A percentile compares a stretch with the other conserved stretches of the same genome.
These are phyloP conservation scores for Acanthamoeba castellanii DNA, from an alignment of 208 protist genomes.

Conservation along the genomic window DNA sequence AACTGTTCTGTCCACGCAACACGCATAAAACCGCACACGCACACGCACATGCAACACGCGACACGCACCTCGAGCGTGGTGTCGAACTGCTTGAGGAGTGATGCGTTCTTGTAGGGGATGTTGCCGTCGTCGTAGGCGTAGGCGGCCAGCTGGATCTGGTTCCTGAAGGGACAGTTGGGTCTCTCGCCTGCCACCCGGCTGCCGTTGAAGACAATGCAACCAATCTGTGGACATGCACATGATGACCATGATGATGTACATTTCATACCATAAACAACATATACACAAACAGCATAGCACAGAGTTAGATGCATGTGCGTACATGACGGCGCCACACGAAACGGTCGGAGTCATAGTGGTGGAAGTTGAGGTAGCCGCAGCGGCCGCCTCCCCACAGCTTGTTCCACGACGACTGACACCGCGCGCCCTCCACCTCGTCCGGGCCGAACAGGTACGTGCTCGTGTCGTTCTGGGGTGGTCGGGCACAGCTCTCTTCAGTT, in stretches of 20 bases:
- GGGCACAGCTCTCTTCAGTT: background rate
- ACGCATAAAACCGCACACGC: background rate
- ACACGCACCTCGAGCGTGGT: background rate
- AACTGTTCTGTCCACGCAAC: too few species aligned
- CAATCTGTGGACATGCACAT: background rate
- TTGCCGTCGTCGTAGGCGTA: conserved; percentile 39
- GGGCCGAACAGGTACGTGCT: conserved; percentile 1
- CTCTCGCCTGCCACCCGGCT: conserved; percentile 12
- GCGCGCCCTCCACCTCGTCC: background rate
- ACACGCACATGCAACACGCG: background rate
- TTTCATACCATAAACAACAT: too few species aligned
- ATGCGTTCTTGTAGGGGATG: conserved; percentile 1
- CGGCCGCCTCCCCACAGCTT: conserved; percentile 24
- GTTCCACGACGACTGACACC: conserved; percentile 34
- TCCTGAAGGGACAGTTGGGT: conserved; percentile 32
- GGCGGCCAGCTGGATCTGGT: conserved; percentile 21
- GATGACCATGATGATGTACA: background rate
- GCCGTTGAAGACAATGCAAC: conserved; percentile 31
- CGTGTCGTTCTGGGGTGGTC: background rate
- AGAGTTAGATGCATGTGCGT: background rate
- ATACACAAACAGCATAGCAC: too few species aligned
- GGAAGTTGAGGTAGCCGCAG: conserved; percentile 28
- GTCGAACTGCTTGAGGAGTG: conserved; percentile 7
- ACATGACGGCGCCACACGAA: conserved; percentile 36
- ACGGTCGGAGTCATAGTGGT: conserved; percentile 40